Evolutionary conservation across 805 yeast species (phyloP), one percentile per base, ranked within the genome.

Genomic region (Starmerella kuoi): DNA sequence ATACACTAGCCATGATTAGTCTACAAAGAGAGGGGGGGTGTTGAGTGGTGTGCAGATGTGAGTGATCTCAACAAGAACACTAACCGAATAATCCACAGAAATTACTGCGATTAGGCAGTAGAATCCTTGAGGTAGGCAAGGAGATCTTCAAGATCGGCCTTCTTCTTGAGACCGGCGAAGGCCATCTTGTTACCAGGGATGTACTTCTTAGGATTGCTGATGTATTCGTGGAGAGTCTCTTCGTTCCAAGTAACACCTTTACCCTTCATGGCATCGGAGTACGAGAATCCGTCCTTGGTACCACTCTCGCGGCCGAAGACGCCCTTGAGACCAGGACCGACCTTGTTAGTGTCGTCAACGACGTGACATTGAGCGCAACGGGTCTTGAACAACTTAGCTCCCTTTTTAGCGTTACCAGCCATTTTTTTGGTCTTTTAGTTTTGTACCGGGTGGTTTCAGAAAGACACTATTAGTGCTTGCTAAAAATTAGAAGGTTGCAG

Each of bases 171-270:
- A 73, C 98, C 98, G 72, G 95, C 98, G 61, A 88, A 91, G 54
- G 98, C 97, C 98, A 91, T 91, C 82, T 91, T 91, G 74, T 97
- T 91, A 69, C 98, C 98, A 65, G 98, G 98, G 58, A 91, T 86
- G 76, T 86, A 91, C 74, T 91, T 91, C 93, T 91, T 91, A 73
- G 98, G 98, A 83, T 91, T 91, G 71, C 82, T 94, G 69, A 91
- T 77, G 80, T 91, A 91, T 67, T 83, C 94, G 58, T 80, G 74
- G 81, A 91, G 76, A 66, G 85, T 75, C 64, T 86, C 86, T 62
- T 77, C 86, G 55, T 61, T 57, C 98, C 98, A 91, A 47, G 58
- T 57, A 51, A 91, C 94, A 63, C 86, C 93, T 72, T 86, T 86
- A 73, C 79, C 80, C 77, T 84, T 83, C 84, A 88, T 88, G 65